Evolutionary conservation across 768 basidiomycete genomes (phyloP).

Genomic region (Cubamyces sp.): DNA sequence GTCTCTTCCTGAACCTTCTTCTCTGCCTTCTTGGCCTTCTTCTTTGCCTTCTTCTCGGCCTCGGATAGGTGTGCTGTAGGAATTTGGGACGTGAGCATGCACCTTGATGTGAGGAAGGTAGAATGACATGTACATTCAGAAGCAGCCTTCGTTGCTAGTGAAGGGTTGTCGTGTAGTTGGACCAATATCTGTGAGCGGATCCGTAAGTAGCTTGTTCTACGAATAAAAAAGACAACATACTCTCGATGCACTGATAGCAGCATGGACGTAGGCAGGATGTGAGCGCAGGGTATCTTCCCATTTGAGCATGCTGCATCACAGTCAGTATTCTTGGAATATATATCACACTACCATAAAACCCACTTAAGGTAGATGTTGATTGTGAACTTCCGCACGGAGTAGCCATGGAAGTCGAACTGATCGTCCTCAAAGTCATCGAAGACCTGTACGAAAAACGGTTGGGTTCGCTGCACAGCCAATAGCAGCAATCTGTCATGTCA

Average conservation of each 20-base stretch:
- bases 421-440: slow-evolving; percentile 92
- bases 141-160: slow-evolving; percentile 48
- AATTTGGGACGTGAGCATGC: slow-evolving; percentile 11
- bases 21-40: slow-evolving; percentile 84
- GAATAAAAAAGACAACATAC: slow-evolving; percentile 41
- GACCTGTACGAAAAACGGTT: slow-evolving; percentile 45
- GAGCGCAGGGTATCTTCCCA: slow-evolving; percentile 85
- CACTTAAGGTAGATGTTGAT: slow-evolving; percentile 86
- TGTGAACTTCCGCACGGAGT: slow-evolving; percentile 88
- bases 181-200: slow-evolving; percentile 66
- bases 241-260: slow-evolving; percentile 71
- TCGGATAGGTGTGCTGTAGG: slow-evolving; percentile 51
- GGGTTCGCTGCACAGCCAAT: background rate
- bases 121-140: slow-evolving; percentile 26
- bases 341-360: slow-evolving; percentile 29
- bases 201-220: slow-evolving; percentile 12
- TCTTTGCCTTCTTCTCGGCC: slow-evolving; percentile 80
- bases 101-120: background rate
- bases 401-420: slow-evolving; percentile 97
- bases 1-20: slow-evolving; percentile 65
- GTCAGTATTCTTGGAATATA: slow-evolving; percentile 1
- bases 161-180: slow-evolving; percentile 70
- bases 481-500: background rate
- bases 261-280: slow-evolving; percentile 74
- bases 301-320: slow-evolving; percentile 59